phyloP scores from a whole-genome alignment of 768 basidiomycete genomes.

The Sistotremastrum niveocremeum region DNA sequence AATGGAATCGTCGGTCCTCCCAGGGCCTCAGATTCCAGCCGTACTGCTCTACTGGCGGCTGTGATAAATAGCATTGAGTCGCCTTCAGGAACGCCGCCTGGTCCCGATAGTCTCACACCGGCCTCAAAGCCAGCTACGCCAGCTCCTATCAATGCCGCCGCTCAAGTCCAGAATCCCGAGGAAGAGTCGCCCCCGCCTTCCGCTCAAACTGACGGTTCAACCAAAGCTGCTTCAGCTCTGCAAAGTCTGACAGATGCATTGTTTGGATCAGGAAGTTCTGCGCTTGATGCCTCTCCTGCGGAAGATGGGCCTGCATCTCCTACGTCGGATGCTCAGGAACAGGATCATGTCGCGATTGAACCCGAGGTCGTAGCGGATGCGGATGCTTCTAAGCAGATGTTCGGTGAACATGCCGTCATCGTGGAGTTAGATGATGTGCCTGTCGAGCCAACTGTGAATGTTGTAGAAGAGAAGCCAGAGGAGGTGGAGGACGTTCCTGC shows the following conservation, averaged over 20 bases:
- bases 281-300: not conserved
- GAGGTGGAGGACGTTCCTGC: no score
- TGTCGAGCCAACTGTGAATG: no score
- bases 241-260: constrained; percentile 68
- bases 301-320: not conserved
- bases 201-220: constrained; percentile 22
- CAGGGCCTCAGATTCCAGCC: constrained; percentile 24
- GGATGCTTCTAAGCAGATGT: no score
- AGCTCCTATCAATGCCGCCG: constrained; percentile 2
- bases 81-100: constrained; percentile 11
- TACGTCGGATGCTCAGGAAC: not conserved
- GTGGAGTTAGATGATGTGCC: no score
- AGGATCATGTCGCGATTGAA: no score
- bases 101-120: constrained; percentile 12
- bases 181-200: constrained; percentile 8
- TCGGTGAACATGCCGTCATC: no score
- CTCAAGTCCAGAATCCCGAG: constrained; percentile 1
- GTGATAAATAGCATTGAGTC: constrained; percentile 41
- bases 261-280: constrained; percentile 37
- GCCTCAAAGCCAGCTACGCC: not conserved
- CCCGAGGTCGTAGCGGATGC: no score
- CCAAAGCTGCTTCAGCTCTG: constrained; percentile 27
- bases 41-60: constrained; percentile 53
- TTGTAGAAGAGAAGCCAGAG: no score
- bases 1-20: constrained; percentile 18